These are phyloP conservation scores for Cryomyces minteri DNA, from an alignment of 495 filamentous ascomycete species.

Conservation along the genomic window DNA sequence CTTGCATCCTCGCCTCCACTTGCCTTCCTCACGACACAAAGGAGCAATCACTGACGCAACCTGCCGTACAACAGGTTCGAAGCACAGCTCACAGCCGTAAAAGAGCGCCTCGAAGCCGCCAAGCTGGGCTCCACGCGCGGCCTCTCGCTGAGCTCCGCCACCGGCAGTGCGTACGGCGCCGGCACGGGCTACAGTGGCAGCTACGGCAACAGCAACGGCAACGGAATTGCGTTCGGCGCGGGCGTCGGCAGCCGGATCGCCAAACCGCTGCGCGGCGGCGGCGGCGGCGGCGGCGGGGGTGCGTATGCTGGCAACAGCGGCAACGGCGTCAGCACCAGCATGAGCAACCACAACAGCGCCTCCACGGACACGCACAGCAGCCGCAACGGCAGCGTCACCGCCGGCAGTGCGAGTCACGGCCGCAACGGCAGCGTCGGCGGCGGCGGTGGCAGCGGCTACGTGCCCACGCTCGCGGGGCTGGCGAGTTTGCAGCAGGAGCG, in stretches of 20 bases:
- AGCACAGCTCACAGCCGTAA: constrained; percentile 87
- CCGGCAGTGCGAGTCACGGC: constrained; percentile 11
- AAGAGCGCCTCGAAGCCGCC: constrained; percentile 90
- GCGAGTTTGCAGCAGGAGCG: constrained; percentile 12
- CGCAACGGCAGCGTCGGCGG: constrained; percentile 26
- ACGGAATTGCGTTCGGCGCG: constrained; percentile 45
- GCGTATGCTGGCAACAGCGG: too few species aligned
- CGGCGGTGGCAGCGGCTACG: constrained; percentile 6
- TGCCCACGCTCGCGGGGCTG: constrained; percentile 9
- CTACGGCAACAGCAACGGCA: too few species aligned
- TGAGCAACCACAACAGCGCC: too few species aligned
- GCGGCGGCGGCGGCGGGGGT: too few species aligned
- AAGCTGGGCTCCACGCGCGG: constrained; percentile 77
- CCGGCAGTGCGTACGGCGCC: constrained; percentile 18
- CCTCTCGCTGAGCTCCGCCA: constrained; percentile 32
- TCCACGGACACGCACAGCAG: constrained; percentile 17
- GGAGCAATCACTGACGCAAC: too few species aligned
- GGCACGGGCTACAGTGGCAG: too few species aligned
- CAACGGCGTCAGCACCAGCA: too few species aligned
- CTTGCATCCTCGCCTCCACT: background rate
- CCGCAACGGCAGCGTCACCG: constrained; percentile 27
- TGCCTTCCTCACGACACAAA: background rate
- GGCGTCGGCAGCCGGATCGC: constrained; percentile 67
- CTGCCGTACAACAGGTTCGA: constrained; percentile 52
- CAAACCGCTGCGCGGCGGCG: constrained; percentile 46